Evolutionary conservation across 495 filamentous ascomycete species (phyloP).

Genomic region (Penicillium chermesinum): DNA sequence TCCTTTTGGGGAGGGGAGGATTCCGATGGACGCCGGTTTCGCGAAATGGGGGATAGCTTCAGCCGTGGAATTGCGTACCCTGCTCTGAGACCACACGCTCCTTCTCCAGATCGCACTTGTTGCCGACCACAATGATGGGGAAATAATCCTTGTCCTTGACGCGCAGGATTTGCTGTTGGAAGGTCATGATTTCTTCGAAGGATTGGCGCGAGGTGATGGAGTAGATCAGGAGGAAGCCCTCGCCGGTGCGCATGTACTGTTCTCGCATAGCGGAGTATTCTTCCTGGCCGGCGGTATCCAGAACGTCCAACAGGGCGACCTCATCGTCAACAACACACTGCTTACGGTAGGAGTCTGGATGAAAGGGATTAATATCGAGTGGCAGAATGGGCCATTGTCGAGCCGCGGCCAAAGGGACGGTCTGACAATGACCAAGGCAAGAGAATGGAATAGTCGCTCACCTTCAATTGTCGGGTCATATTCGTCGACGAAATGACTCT

Average conservation of each 20-base stretch:
- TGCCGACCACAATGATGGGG: slow-evolving; percentile 98
- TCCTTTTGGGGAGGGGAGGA: too few relatives aligned
- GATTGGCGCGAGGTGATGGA: slow-evolving; percentile 95
- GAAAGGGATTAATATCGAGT: neutral
- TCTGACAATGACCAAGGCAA: slow-evolving; percentile 1
- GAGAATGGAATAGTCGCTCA: slow-evolving; percentile 38
- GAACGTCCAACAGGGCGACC: slow-evolving; percentile 91
- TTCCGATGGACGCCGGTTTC: neutral
- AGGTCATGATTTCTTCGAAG: slow-evolving; percentile 96
- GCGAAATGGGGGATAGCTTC: neutral
- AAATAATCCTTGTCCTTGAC: slow-evolving; percentile 99
- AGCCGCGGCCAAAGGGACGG: neutral
- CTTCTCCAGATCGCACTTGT: slow-evolving; percentile 95
- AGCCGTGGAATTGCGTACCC: slow-evolving; percentile 54
- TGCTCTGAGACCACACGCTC: slow-evolving; percentile 86
- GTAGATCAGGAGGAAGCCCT: slow-evolving; percentile 96
- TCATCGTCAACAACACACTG: slow-evolving; percentile 98
- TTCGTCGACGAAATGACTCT: slow-evolving; percentile 98
- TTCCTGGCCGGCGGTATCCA: slow-evolving; percentile 97
- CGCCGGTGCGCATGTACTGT: slow-evolving; percentile 99
- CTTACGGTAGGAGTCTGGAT: slow-evolving; percentile 95
- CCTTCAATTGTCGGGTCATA: slow-evolving; percentile 99
- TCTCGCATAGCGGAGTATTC: slow-evolving; percentile 99
- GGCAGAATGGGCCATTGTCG: neutral
- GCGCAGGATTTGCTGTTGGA: slow-evolving; percentile 95